Conservation (phyloP, 768 basidiomycete species). For the Auriscalpium vulgare region DNA sequence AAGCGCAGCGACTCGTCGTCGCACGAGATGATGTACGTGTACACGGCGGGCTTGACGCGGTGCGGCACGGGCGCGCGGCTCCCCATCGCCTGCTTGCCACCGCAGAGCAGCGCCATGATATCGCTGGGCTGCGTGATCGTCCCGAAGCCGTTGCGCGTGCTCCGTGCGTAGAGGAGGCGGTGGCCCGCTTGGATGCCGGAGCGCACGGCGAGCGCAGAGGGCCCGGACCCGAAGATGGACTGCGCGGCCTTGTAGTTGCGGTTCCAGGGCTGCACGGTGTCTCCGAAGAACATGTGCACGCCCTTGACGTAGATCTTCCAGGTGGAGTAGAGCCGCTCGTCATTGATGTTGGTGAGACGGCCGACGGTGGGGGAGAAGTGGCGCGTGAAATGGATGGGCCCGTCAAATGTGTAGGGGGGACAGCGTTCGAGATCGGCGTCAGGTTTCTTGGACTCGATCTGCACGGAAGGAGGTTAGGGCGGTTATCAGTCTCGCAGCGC, state of each 20-base stretch:
- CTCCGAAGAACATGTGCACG: slow-evolving; percentile 49
- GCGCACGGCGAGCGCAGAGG: slow-evolving; percentile 54
- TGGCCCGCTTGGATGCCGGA: slow-evolving; percentile 67
- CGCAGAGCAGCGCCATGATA: slow-evolving; percentile 43
- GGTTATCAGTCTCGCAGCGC: not conserved
- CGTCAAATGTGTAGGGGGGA: slow-evolving; percentile 61
- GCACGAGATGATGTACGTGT: slow-evolving; percentile 76
- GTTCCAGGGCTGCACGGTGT: slow-evolving; percentile 61
- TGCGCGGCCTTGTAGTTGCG: slow-evolving; percentile 60
- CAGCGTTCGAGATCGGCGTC: slow-evolving; percentile 27
- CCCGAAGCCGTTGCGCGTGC: slow-evolving; percentile 54
- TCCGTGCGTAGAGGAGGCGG: slow-evolving; percentile 65
- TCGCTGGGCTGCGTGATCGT: slow-evolving; percentile 42
- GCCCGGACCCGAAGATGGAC: slow-evolving; percentile 54
- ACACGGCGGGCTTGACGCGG: slow-evolving; percentile 73
- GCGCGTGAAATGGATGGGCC: slow-evolving; percentile 62
- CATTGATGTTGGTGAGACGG: slow-evolving; percentile 49
- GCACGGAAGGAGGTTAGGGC: not conserved
- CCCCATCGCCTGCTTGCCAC: slow-evolving; percentile 21
- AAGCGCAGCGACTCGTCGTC: slow-evolving; percentile 75
- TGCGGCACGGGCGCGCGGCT: slow-evolving; percentile 15
- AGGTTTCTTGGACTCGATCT: slow-evolving; percentile 53
- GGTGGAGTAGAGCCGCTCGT: slow-evolving; percentile 62
- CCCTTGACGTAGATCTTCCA: slow-evolving; percentile 69
- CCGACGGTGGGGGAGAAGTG: slow-evolving; percentile 70